Evolutionary conservation across 164 flowering plant species (phyloP), one percentile per base, ranked within the genome.

Genomic region (Tinospora cordifolia): DNA sequence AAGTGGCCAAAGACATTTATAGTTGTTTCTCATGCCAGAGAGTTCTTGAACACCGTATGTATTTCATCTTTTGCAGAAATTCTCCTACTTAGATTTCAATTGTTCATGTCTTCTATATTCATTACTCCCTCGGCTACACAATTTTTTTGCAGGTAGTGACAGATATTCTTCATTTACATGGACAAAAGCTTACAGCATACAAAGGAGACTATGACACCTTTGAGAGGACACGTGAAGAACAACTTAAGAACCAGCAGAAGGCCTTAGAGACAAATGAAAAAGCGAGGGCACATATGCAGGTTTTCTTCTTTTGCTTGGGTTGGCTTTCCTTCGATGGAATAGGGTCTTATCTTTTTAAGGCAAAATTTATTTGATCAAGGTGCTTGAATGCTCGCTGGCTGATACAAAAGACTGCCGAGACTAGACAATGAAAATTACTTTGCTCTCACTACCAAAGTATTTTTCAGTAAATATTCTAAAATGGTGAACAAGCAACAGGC

Each of bases 1-100:
- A 92, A 92, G 76, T 95, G 99, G 99, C 94, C 94, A 44, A 95
- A 95, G 79, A 92, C 99, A 71, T 85, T 91, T 77, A 88, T 95
- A 60, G 98, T 95, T 77, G 98, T 95, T 76, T 95, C 99, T 71
- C 99, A 95, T 83, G 99, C 98, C 69, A 86, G 99, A 79, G 99
- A 95, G 81, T 95, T 95, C 85, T 77, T 95, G 81, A 95, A 95
- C 82, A 86, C 91, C 81, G 99, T 95, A 84, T 15, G 24, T 2
- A 38, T 41, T 26, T 75, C 30, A 25, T 26, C 34, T 65, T 38
- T 62, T 44, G 66, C 22, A 13, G 14, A 51, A 15, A 22, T 58
- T 69, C 26, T 59, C 10, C 47, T 36, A 22, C 15, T 25, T 34
- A 58, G 58, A n/a, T n/a, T n/a, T n/a, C n/a, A n/a, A n/a, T n/a